Percentiles rank a stretch among this genome's conserved stretches.
phyloP scores from a whole-genome alignment of 1,284 basidiomycete species.

The Phellinidium pouzarii region DNA sequence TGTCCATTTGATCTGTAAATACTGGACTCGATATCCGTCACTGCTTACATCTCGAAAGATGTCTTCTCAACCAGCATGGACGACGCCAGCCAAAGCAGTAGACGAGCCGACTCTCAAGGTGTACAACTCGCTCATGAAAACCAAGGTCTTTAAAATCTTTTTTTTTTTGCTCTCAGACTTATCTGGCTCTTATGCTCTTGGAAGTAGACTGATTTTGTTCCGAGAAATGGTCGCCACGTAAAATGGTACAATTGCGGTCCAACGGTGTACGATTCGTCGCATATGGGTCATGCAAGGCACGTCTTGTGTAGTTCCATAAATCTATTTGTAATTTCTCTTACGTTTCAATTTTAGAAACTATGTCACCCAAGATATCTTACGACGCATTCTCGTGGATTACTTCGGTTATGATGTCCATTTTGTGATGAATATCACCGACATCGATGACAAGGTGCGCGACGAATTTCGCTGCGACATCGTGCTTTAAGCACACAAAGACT shows the following conservation, averaged over 20 bases:
- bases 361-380: constrained; percentile 93
- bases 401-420: constrained; percentile 98
- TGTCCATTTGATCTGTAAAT: not conserved
- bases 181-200: constrained; percentile 14
- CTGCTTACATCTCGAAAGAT: constrained; percentile 23
- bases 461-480: constrained; percentile 14
- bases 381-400: constrained; percentile 91
- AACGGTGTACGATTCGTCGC: constrained; percentile 98
- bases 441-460: constrained; percentile 90
- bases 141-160: constrained; percentile 51
- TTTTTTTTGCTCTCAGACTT: constrained; percentile 20
- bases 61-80: constrained; percentile 50
- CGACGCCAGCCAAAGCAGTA: not conserved
- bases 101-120: constrained; percentile 72
- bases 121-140: constrained; percentile 91
- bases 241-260: constrained; percentile 99
- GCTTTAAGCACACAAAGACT: constrained; percentile 19
- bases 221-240: constrained; percentile 75
- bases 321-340: constrained; percentile 18
- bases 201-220: constrained; percentile 73
- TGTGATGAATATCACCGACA: constrained; percentile 99
- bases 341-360: constrained; percentile 68
- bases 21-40: not conserved
- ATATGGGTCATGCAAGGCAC: constrained; percentile 98
- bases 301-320: constrained; percentile 22